phyloP scores from a whole-genome alignment of 805 yeast species.

The Starmera dryadoides region DNA sequence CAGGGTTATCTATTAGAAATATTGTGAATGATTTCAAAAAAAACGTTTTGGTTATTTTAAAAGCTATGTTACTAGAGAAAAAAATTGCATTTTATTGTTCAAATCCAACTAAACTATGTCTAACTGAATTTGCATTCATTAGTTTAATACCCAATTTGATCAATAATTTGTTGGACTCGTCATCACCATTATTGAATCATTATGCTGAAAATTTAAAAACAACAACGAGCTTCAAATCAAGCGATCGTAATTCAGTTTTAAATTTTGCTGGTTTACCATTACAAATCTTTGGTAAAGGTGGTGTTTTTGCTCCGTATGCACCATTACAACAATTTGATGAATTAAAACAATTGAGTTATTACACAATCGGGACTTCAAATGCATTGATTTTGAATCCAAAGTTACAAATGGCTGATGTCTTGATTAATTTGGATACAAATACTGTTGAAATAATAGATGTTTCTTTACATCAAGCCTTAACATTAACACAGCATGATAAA shows the following conservation, averaged over 20 bases:
- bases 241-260: conserved; percentile 71
- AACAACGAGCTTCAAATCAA: conserved; percentile 65
- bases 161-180: conserved; percentile 65
- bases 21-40: conserved; percentile 51
- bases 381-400: conserved; percentile 66
- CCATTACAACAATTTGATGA: conserved; percentile 88
- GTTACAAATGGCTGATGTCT: conserved; percentile 53
- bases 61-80: conserved; percentile 71
- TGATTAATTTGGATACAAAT: conserved; percentile 57
- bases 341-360: conserved; percentile 54
- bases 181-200: conserved; percentile 64
- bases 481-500: conserved; percentile 55
- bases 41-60: conserved; percentile 59
- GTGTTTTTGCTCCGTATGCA: conserved; percentile 88
- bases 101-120: conserved; percentile 73
- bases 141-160: conserved; percentile 79
- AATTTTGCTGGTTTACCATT: conserved; percentile 84
- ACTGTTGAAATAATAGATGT: conserved; percentile 40
- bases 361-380: conserved; percentile 83
- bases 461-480: conserved; percentile 35
- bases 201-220: conserved; percentile 43
- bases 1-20: conserved; percentile 69
- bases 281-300: conserved; percentile 77
- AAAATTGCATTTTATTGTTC: conserved; percentile 70
- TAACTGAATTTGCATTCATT: conserved; percentile 75